A percentile compares a stretch with the other conserved stretches of the same genome.
These are phyloP conservation scores for Durio zibethinus DNA, from an alignment of 345 rosid species.

Conservation along the genomic window DNA sequence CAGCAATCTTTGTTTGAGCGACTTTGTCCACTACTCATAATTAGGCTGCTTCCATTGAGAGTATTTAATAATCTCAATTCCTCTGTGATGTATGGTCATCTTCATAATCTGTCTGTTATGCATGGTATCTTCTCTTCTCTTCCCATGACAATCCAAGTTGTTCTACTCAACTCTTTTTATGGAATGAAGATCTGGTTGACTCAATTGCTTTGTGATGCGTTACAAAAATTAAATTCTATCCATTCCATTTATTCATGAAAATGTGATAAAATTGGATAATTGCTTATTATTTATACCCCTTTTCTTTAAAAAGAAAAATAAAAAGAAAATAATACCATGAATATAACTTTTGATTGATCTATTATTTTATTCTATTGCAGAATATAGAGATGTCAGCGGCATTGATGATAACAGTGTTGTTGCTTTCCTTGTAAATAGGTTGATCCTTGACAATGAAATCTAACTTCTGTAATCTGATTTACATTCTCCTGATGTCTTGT, in stretches of 20 bases:
- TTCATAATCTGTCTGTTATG: slow-evolving; percentile 31
- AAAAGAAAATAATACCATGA: not conserved
- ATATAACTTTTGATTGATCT: slow-evolving; percentile 3
- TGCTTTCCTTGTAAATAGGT: slow-evolving; percentile 75
- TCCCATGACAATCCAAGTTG: not conserved
- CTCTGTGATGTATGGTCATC: slow-evolving; percentile 54
- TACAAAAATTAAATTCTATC: not conserved
- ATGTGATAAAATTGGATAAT: not conserved
- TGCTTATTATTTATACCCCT: not conserved
- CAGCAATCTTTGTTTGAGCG: slow-evolving; percentile 62
- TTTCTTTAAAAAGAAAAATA: not conserved
- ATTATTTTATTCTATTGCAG: slow-evolving; percentile 32
- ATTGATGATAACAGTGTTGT: slow-evolving; percentile 51
- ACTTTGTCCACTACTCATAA: slow-evolving; percentile 81
- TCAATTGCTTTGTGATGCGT: not conserved
- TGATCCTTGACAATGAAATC: slow-evolving; percentile 10
- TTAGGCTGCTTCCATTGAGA: slow-evolving; percentile 79
- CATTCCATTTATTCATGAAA: not conserved
- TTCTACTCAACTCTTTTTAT: not conserved
- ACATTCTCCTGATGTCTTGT: slow-evolving; percentile 20
- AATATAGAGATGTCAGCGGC: slow-evolving; percentile 33
- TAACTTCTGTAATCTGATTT: slow-evolving; percentile 20
- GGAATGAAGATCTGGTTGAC: not conserved
- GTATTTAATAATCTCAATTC: slow-evolving; percentile 59
- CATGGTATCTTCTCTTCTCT: slow-evolving; percentile 35